phyloP scores from a whole-genome alignment of 2,329 filamentous ascomycete species.

The Huntiella bhutanensis region DNA sequence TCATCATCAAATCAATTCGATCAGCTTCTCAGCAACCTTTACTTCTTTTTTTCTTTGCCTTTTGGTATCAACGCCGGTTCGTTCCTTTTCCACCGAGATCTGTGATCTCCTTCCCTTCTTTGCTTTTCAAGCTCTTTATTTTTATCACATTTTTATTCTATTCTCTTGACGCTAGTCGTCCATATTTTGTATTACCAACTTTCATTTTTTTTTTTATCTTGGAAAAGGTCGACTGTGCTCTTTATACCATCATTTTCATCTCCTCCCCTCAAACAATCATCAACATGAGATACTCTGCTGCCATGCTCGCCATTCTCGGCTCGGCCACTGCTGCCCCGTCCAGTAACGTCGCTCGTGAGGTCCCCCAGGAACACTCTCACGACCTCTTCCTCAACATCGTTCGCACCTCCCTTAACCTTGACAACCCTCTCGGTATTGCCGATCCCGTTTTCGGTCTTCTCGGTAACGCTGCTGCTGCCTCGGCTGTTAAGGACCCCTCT shows the following conservation, averaged over 20 bases:
- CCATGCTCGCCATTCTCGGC: conserved; percentile 12
- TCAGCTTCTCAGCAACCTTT: background rate
- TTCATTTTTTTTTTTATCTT: conserved; percentile 1
- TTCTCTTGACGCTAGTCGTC: conserved; percentile 9
- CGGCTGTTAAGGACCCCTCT: conserved; percentile 24
- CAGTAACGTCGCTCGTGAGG: conserved; percentile 19
- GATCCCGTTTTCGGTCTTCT: conserved; percentile 32
- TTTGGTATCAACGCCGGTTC: conserved; percentile 1
- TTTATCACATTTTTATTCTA: background rate
- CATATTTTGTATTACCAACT: background rate
- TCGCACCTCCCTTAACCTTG: conserved; percentile 24
- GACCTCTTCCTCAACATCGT: conserved; percentile 27
- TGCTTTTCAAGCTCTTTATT: background rate
- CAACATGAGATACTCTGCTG: conserved; percentile 7
- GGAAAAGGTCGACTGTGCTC: conserved; percentile 4
- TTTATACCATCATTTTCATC: background rate
- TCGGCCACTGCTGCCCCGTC: conserved; percentile 12
- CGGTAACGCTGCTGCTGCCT: conserved; percentile 26
- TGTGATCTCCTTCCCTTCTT: conserved; percentile 11
- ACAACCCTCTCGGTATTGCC: conserved; percentile 32
- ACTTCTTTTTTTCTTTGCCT: background rate
- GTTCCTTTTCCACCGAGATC: conserved; percentile 10
- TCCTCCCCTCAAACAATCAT: background rate
- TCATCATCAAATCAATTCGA: background rate
- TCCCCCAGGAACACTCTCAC: conserved; percentile 39